Percentiles rank a stretch among this genome's conserved stretches.
Conservation (phyloP, 345 rosid species). For the Mangifera indica region DNA sequence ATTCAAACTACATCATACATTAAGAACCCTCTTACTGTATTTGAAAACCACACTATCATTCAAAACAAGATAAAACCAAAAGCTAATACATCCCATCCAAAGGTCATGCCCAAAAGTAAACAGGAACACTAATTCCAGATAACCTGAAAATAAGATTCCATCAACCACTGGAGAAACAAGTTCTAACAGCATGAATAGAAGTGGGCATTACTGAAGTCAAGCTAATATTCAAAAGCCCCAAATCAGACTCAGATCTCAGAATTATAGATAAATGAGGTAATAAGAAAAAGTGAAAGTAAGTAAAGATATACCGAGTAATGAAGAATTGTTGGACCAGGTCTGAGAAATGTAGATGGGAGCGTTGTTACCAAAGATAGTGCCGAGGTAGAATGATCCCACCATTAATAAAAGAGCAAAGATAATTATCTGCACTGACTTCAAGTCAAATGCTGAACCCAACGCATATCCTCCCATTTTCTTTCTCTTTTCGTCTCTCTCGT, state of each 20-base stretch:
- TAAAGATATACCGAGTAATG: constrained; percentile 27
- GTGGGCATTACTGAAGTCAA: too few species aligned
- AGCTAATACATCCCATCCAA: too few species aligned
- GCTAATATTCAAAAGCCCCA: neutral
- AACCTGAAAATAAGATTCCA: too few species aligned
- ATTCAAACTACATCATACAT: neutral
- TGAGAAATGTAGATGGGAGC: constrained; percentile 47
- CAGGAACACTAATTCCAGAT: too few species aligned
- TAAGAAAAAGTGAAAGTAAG: neutral
- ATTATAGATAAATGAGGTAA: neutral
- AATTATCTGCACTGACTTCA: constrained; percentile 68
- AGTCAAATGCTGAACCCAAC: constrained; percentile 61
- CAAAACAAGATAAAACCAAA: neutral
- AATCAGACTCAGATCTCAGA: neutral
- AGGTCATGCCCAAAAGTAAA: too few species aligned
- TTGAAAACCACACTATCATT: neutral
- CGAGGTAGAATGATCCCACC: constrained; percentile 76
- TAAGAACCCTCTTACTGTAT: neutral
- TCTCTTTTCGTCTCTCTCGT: neutral
- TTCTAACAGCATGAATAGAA: too few species aligned
- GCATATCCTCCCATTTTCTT: constrained; percentile 53
- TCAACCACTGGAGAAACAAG: too few species aligned
- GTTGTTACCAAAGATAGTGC: constrained; percentile 75
- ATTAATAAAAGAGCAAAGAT: constrained; percentile 64
- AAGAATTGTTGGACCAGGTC: constrained; percentile 28